These are phyloP conservation scores for Centella asiatica DNA, from an alignment of 129 eudicot genomes.

Conservation along the genomic window DNA sequence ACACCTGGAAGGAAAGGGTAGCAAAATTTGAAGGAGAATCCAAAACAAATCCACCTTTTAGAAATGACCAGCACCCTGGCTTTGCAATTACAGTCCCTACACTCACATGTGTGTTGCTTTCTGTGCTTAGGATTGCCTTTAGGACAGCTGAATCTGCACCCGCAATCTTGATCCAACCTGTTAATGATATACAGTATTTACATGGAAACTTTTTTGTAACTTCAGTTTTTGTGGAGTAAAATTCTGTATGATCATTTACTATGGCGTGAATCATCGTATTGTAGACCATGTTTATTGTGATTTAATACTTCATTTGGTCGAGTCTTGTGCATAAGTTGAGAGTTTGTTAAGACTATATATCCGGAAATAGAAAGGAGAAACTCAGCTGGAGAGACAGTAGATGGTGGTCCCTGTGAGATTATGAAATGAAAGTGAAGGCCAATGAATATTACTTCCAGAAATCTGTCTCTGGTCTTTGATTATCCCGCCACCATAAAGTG, in stretches of 20 bases:
- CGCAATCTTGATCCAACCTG: constrained; percentile 51
- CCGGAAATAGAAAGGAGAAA: too few relatives aligned
- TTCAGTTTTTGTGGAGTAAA: background rate
- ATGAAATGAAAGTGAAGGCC: too few relatives aligned
- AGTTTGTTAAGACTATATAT: too few relatives aligned
- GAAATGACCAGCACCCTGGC: constrained; percentile 60
- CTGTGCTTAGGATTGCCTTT: constrained; percentile 31
- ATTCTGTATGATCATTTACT: background rate
- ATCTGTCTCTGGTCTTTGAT: too few relatives aligned
- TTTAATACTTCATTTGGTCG: too few relatives aligned
- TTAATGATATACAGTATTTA: background rate
- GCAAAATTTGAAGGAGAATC: constrained; percentile 29
- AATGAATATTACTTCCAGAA: too few relatives aligned
- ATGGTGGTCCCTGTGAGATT: too few relatives aligned
- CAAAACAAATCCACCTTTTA: constrained; percentile 60
- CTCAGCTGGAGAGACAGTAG: too few relatives aligned
- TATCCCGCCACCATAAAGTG: too few relatives aligned
- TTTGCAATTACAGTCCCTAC: constrained; percentile 50
- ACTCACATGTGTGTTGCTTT: constrained; percentile 19
- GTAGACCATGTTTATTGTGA: too few relatives aligned
- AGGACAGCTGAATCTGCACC: constrained; percentile 31
- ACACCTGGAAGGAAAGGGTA: constrained; percentile 40
- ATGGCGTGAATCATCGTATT: background rate
- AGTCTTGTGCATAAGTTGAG: too few relatives aligned
- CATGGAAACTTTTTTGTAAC: background rate